Base-by-base conservation (phyloP, 768 basidiomycete species). In the Calocera cornea region DNA sequence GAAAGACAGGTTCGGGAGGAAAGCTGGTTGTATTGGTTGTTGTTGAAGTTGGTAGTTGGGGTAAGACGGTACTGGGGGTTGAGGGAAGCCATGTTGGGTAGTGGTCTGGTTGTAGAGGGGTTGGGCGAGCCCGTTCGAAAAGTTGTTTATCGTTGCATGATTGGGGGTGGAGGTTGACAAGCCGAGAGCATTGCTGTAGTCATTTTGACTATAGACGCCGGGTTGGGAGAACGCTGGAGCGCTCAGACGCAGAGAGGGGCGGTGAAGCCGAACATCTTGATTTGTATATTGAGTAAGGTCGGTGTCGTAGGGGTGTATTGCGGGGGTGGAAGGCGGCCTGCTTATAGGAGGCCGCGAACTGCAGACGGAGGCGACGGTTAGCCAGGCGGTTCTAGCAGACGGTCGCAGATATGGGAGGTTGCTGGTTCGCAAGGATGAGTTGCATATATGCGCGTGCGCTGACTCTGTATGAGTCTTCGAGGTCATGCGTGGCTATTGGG, bases 281-380 rank as follows among this genome's bases (percentile, higher is more conserved):
- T 60, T 8, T 60, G 54, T 60, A 22, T 60, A 29, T 60, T 8
- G 22, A 24, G 49, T 50, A 50, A 10, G 31, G 54, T 60, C 19
- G 54, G 14, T 60, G 31, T 11, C 14, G 14, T 27, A 22, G 27
- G 54, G 54, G 14, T 60, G 54, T 60, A 60, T 60, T 27, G 54
- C 54, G 54, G 31, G 31, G 54, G 24, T 11, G 54, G 54, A 16
- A 33, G 54, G 54, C 54, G 54, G 31, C 54, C 54, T 60, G 54
- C 54, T 60, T 60, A 60, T 60, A 60, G 54, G 54, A 60, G 54
- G 54, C 31, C 54, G 54, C 54, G 54, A 33, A 29, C 54, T 60
- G 31, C 14, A 27, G 31, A 60, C 31, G 27, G 44, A 47, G 16
- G 16, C 24, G 19, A 27, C 31, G 7, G 54, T 60, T 27, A 60